Evolutionary conservation across 148 eudicot species (phyloP).

Genomic region (Chenopodium suecicum): DNA sequence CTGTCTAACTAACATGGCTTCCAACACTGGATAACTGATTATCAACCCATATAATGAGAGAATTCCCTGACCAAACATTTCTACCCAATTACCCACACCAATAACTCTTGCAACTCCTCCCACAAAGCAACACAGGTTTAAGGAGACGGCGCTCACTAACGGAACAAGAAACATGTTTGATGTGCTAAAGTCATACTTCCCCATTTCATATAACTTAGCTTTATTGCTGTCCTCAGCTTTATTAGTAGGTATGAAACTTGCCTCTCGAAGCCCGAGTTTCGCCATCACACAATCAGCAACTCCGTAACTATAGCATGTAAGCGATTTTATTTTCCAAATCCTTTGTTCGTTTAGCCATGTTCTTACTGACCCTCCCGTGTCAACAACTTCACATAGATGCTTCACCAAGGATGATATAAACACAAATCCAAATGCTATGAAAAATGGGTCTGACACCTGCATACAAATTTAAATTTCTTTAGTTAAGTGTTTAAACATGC

Average conservation of each 20-base stretch:
- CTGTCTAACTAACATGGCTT: slow-evolving; percentile 31
- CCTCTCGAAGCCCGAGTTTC: slow-evolving; percentile 29
- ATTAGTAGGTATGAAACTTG: slow-evolving; percentile 34
- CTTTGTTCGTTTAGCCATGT: slow-evolving; percentile 25
- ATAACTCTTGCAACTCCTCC: slow-evolving; percentile 27
- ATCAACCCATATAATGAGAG: slow-evolving; percentile 21
- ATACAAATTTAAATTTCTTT: too few species aligned
- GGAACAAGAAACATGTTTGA: slow-evolving; percentile 31
- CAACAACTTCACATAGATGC: slow-evolving; percentile 31
- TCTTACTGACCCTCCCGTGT: slow-evolving; percentile 12
- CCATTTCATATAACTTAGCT: slow-evolving; percentile 25
- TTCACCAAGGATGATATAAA: slow-evolving; percentile 41
- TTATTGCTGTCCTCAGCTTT: slow-evolving; percentile 27
- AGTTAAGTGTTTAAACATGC: neutral
- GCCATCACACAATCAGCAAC: slow-evolving; percentile 17
- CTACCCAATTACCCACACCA: slow-evolving; percentile 2
- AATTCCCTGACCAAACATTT: slow-evolving; percentile 20
- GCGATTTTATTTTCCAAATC: slow-evolving; percentile 25
- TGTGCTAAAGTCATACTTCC: slow-evolving; percentile 32
- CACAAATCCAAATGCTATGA: slow-evolving; percentile 28
- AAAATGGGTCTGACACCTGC: slow-evolving; percentile 49
- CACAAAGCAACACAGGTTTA: slow-evolving; percentile 18
- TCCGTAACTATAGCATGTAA: slow-evolving; percentile 28
- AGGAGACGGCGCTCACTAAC: slow-evolving; percentile 10
- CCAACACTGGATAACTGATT: slow-evolving; percentile 26